Evolutionary conservation across 2,329 filamentous ascomycete genomes (phyloP).

Genomic region (Acrocalymma vagum): DNA sequence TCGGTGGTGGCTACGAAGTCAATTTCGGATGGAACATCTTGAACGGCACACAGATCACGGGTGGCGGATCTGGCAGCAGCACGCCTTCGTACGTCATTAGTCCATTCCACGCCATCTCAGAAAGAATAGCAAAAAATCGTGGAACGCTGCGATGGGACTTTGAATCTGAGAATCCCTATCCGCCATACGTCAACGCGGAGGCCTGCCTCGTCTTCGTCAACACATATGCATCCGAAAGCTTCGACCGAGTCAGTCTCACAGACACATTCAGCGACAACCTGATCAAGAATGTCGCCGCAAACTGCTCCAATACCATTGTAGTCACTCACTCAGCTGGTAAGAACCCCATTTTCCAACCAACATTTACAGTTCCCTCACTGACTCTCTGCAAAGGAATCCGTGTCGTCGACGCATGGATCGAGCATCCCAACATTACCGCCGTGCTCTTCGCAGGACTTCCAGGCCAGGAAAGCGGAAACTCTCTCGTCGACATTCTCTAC

Average conservation of each 20-base stretch:
- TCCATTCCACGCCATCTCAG: constrained; percentile 50
- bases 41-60: constrained; percentile 54
- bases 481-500: constrained; percentile 80
- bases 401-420: constrained; percentile 75
- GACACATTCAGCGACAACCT: constrained; percentile 38
- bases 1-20: constrained; percentile 50
- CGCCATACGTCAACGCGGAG: constrained; percentile 43
- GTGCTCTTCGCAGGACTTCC: constrained; percentile 82
- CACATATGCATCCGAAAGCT: constrained; percentile 53
- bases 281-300: constrained; percentile 54
- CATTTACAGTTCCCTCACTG: too few relatives aligned
- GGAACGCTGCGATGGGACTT: constrained; percentile 48
- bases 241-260: constrained; percentile 31
- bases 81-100: constrained; percentile 51
- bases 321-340: constrained; percentile 50
- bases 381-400: too few relatives aligned
- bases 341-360: constrained; percentile 78
- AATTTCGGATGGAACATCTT: constrained; percentile 44
- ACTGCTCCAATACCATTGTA: constrained; percentile 61
- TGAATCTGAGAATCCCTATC: constrained; percentile 34
- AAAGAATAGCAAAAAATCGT: constrained; percentile 35
- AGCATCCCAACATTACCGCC: constrained; percentile 80
- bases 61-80: constrained; percentile 51
- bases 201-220: constrained; percentile 67
- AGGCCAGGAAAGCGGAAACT: constrained; percentile 81